Evolutionary conservation across 2,329 filamentous ascomycete species (phyloP).

Genomic region (Ophiostoma sp.): DNA sequence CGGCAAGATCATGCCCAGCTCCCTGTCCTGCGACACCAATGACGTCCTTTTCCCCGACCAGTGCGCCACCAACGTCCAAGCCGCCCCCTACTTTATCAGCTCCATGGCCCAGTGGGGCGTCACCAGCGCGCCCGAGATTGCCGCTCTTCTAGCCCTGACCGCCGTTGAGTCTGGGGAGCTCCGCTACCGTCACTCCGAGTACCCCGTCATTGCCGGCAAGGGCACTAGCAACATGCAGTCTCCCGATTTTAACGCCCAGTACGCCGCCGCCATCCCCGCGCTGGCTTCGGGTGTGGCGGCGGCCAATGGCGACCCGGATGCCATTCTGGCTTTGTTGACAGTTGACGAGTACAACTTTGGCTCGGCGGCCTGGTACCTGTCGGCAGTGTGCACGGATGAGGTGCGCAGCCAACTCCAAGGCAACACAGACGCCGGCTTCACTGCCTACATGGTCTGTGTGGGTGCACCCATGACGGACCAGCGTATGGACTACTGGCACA

Average conservation of each 20-base stretch:
- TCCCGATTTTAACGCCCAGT: conserved; percentile 45
- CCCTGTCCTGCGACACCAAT: conserved; percentile 55
- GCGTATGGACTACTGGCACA: conserved; percentile 45
- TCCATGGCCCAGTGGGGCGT: conserved; percentile 61
- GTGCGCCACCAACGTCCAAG: conserved; percentile 65
- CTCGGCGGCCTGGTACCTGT: conserved; percentile 53
- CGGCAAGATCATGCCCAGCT: conserved; percentile 56
- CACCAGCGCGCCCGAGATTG: conserved; percentile 58
- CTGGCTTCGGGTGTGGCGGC: conserved; percentile 38
- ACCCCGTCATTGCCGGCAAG: conserved; percentile 63
- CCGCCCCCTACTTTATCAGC: conserved; percentile 56
- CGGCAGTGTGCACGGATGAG: conserved; percentile 43
- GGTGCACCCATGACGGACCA: conserved; percentile 36
- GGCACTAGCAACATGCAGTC: conserved; percentile 63
- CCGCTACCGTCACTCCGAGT: conserved; percentile 66
- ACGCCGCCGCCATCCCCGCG: conserved; percentile 47
- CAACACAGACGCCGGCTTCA: conserved; percentile 46
- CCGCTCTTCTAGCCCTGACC: conserved; percentile 69
- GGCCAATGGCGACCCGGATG: conserved; percentile 39
- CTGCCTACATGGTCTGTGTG: conserved; percentile 51
- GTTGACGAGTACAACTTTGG: conserved; percentile 56
- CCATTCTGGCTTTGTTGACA: conserved; percentile 47
- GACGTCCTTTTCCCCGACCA: conserved; percentile 51
- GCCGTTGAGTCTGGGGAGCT: conserved; percentile 70
- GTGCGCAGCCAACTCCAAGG: conserved; percentile 39